These are phyloP conservation scores for Mycosphaerella sp. DNA, from an alignment of 2,329 filamentous ascomycete species.

Conservation along the genomic window DNA sequence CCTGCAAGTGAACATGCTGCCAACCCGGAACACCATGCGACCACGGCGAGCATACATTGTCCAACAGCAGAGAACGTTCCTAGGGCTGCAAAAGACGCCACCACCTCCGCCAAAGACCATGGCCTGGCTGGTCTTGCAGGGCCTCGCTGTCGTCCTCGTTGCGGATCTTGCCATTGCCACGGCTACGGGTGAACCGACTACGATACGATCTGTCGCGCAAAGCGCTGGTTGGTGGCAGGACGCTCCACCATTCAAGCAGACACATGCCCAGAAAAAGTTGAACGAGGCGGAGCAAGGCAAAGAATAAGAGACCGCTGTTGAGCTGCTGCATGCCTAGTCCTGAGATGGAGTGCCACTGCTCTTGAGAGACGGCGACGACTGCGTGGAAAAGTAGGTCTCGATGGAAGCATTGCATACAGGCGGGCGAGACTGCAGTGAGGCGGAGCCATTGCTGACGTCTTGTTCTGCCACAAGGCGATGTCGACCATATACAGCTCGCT, in stretches of 20 bases:
- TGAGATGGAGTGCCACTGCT: too few species aligned
- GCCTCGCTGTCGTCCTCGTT: constrained; percentile 31
- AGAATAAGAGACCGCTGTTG: too few species aligned
- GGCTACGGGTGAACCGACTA: constrained; percentile 20
- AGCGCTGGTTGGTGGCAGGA: constrained; percentile 28
- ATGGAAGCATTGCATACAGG: too few species aligned
- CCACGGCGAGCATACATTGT: background rate
- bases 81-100: constrained; percentile 29
- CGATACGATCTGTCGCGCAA: constrained; percentile 24
- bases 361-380: too few species aligned
- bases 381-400: too few species aligned
- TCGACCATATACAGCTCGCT: too few species aligned
- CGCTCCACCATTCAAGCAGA: constrained; percentile 18
- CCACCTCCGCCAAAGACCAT: constrained; percentile 28
- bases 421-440: too few species aligned
- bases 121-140: constrained; percentile 32
- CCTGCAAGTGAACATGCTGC: constrained; percentile 4
- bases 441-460: too few species aligned
- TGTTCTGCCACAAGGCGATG: too few species aligned
- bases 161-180: constrained; percentile 27
- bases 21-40: background rate
- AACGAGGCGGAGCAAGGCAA: background rate
- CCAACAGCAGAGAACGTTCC: constrained; percentile 27
- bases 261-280: constrained; percentile 14
- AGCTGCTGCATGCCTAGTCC: too few species aligned